Percentiles rank a stretch among this genome's conserved stretches.
These are phyloP conservation scores for Globisporangium nagaii DNA, from an alignment of 352 stramenopile species.

Conservation along the genomic window DNA sequence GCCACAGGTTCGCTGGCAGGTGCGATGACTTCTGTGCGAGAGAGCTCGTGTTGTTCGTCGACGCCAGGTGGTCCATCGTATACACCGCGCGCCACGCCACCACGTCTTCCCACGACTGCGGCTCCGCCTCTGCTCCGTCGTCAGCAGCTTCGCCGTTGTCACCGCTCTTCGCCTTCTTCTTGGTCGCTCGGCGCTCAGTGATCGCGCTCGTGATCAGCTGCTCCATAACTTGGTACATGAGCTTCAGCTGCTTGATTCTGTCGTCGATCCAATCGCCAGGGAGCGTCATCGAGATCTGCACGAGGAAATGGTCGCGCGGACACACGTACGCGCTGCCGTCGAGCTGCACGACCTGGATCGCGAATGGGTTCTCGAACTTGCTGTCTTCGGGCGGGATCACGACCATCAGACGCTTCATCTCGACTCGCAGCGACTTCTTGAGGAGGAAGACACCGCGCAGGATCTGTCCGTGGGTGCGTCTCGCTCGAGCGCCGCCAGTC, in stretches of 20 bases:
- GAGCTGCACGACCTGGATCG: conserved; percentile 69
- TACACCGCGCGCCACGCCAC: conserved; percentile 59
- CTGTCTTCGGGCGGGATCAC: conserved; percentile 59
- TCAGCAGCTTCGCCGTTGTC: neutral
- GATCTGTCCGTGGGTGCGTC: conserved; percentile 26
- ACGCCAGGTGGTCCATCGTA: conserved; percentile 47
- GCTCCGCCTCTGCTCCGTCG: neutral
- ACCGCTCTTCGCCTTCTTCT: neutral
- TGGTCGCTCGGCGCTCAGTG: neutral
- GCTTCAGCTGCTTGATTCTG: conserved; percentile 19
- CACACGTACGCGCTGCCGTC: conserved; percentile 62
- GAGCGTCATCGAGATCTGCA: conserved; percentile 62
- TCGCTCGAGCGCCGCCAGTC: too few relatives aligned
- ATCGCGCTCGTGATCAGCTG: conserved; percentile 18
- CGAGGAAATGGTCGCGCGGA: conserved; percentile 45
- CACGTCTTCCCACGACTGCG: conserved; percentile 16
- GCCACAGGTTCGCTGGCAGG: conserved; percentile 37
- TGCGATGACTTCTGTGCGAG: conserved; percentile 13
- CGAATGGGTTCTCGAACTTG: conserved; percentile 47
- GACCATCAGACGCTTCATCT: conserved; percentile 51
- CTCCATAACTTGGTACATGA: conserved; percentile 39
- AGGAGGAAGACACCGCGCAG: conserved; percentile 60
- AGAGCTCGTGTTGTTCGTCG: conserved; percentile 7
- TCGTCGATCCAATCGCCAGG: conserved; percentile 36
- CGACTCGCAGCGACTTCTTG: conserved; percentile 25